Evolutionary conservation across 345 rosid species (phyloP), one percentile per base, ranked within the genome.

Genomic region (Corchorus capsularis): DNA sequence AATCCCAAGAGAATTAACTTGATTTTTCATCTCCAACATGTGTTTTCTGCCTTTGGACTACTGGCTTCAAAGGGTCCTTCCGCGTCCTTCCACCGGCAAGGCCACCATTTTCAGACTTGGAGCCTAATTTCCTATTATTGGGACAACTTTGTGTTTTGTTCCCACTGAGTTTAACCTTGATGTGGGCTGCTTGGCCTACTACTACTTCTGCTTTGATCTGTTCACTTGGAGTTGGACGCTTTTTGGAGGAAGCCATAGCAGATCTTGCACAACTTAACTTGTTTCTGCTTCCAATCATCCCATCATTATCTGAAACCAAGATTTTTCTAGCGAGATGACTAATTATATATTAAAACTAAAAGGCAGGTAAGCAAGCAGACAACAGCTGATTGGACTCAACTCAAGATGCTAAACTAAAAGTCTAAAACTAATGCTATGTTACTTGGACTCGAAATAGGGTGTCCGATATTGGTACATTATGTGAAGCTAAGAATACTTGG

Each of bases 231-330:
- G 11, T 34, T 27, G 46, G 67, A 39, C n/a, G 52, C 3, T 50
- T 76, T 17, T 79, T 84, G 27, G 35, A 5, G 27, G 35, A 5
- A 27, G 69, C 71, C 43, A 39, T 6, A 7, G 68, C 43, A 22
- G 61, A 52, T 22, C 64, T 77, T 63, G 63, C 73, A 47, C 19
- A 65, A 13, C 20, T 59, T 0, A 71, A 15, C 71, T 66, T 77
- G 74, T 53, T 63, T 39, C 74, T 72, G 34, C 49, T 75, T 9
- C 83, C 82, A 13, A 82, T 72, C 68, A 78, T 46, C 37, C 69
- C 46, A n/a, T 85, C 87, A 19, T 85, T 85, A 45, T 80, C 87
- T 80, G 77, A 22, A 4, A 46, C 19, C 27, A 68, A 75, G 35
- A 59, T 68, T 27, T 27, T 27, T 27, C 27, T 0, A 27, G 27